Conservation (phyloP, 768 basidiomycete genomes). For the Lentinula edodes region DNA sequence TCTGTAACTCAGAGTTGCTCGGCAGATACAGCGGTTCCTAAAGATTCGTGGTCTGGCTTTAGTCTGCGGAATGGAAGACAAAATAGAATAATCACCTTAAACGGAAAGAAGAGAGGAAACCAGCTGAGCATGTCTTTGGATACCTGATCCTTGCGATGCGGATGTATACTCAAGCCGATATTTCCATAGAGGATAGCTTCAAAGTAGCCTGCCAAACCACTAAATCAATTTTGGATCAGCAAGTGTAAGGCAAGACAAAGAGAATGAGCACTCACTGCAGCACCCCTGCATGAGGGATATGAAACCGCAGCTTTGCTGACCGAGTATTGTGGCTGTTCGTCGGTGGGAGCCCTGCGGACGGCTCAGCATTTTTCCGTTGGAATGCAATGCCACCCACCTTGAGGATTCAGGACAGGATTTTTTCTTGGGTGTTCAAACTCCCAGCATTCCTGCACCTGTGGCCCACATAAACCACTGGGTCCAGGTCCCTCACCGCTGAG, state of each 20-base stretch:
- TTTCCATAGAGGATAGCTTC: slow-evolving; percentile 91
- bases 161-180: slow-evolving; percentile 91
- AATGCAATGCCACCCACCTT: slow-evolving; percentile 41
- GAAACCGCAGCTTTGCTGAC: slow-evolving; percentile 79
- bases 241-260: neutral
- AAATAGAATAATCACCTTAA: slow-evolving; percentile 54
- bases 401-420: slow-evolving; percentile 67
- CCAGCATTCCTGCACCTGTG: slow-evolving; percentile 93
- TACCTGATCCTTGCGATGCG: slow-evolving; percentile 75
- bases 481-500: slow-evolving; percentile 73
- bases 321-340: slow-evolving; percentile 97
- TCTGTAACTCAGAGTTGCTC: slow-evolving; percentile 85
- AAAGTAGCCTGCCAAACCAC: slow-evolving; percentile 94
- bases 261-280: slow-evolving; percentile 47
- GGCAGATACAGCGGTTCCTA: slow-evolving; percentile 94
- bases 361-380: neutral
- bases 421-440: slow-evolving; percentile 90
- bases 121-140: slow-evolving; percentile 98
- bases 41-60: neutral
- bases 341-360: slow-evolving; percentile 66
- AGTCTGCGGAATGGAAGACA: neutral
- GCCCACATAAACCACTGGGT: slow-evolving; percentile 61
- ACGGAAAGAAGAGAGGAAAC: slow-evolving; percentile 97
- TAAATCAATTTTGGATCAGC: slow-evolving; percentile 13
- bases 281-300: slow-evolving; percentile 91